Base-by-base conservation (phyloP, 73 alveolate species). In the Effrenium voratum region DNA sequence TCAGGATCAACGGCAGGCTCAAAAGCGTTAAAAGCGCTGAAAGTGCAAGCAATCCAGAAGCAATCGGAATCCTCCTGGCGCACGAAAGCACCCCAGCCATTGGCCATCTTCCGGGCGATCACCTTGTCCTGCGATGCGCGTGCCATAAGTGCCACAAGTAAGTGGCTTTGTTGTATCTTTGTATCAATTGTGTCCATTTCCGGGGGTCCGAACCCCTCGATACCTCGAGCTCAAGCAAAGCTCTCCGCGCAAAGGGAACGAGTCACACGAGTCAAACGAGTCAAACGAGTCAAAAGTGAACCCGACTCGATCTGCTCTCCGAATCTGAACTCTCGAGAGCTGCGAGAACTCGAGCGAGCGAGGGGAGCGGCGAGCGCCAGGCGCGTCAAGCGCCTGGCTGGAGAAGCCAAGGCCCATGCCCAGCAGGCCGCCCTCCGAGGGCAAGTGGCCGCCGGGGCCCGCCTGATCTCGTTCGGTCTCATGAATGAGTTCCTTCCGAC, bases 401-500 rank as follows among this genome's bases (percentile, higher is more conserved):
- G 81, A 32, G 28, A 40, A 85, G 30, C 93, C 93, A 30, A 85
- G 30, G 63, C 93, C 93, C 12, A 85, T 24, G 57, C 93, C 93
- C 8, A 85, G 44, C 32, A 81, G 81, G n/a, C 93, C 93, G n/a
- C 93, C 93, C 49, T 57, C 44, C 73, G 57, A 24, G 8, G 93
- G 93, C n/a, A 85, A 44, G 44, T 85, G 55, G 19, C 93, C 93
- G n/a, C 93, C 93, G 57, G 93, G 93, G 1, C 93, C 91, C 32
- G 44, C 91, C 91, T 80, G 86, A 1, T 57, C 28, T 24, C 38
- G 57, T 36, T 24, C 45, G 57, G 47, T 22, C 43, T 2, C 80
- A 57, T 24, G 28, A 57, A 32, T 1, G 72, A n/a, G n/a, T n/a
- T 57, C 72, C 24, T 55, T 0, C 1, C 68, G 24, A 55, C 3